These are phyloP conservation scores for Nissolia schottii DNA, from an alignment of 306 rosid species.

Conservation along the genomic window DNA sequence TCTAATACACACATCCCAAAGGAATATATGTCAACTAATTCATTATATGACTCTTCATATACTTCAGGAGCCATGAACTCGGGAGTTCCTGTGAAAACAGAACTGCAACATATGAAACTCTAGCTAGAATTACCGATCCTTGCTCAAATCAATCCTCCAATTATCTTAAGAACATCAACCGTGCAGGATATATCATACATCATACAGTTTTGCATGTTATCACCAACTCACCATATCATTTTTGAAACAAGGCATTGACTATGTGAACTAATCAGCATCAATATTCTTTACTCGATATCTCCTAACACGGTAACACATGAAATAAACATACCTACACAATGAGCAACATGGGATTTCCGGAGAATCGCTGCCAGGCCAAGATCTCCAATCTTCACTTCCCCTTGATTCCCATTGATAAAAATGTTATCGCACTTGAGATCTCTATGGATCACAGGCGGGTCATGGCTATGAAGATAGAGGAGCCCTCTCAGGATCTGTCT, in stretches of 20 bases:
- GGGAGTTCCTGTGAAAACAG: constrained; percentile 66
- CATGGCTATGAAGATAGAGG: constrained; percentile 83
- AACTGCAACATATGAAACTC: constrained; percentile 19
- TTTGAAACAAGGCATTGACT: constrained; percentile 12
- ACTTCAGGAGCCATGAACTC: constrained; percentile 99
- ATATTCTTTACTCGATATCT: not conserved
- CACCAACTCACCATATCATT: constrained; percentile 11
- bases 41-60: constrained; percentile 93
- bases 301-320: not conserved
- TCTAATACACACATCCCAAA: constrained; percentile 99
- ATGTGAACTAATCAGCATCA: not conserved
- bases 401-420: constrained; percentile 89
- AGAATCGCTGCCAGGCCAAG: constrained; percentile 95
- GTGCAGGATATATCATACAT: not conserved
- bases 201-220: constrained; percentile 1
- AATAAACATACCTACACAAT: constrained; percentile 74
- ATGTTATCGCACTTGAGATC: constrained; percentile 98
- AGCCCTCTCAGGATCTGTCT: constrained; percentile 92
- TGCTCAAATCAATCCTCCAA: too few relatives aligned
- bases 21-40: constrained; percentile 92
- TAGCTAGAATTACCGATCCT: not conserved
- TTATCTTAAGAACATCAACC: not conserved
- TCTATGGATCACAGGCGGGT: constrained; percentile 96
- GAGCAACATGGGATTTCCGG: constrained; percentile 81
- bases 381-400: constrained; percentile 96